Conservation (phyloP, 2,329 filamentous ascomycete species). For the Alternaria rosae region DNA sequence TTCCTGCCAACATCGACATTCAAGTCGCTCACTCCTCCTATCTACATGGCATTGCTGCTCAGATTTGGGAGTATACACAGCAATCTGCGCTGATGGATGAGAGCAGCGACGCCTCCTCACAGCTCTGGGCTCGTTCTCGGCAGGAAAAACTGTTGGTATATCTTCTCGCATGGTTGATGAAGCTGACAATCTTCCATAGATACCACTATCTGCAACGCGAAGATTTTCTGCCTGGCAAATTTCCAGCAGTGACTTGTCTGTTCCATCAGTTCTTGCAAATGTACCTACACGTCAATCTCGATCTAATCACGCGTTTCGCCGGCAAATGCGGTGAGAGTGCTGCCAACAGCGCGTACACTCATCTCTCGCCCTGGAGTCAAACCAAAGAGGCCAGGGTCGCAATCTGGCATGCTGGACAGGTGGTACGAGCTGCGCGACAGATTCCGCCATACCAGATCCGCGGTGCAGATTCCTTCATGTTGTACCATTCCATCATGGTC, state of each 20-base stretch:
- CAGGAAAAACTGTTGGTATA: slow-evolving; percentile 23
- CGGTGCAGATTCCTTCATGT: slow-evolving; percentile 26
- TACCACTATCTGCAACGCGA: not conserved
- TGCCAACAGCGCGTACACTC: slow-evolving; percentile 52
- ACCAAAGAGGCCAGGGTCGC: slow-evolving; percentile 28
- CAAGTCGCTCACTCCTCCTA: slow-evolving; percentile 19
- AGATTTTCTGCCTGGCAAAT: slow-evolving; percentile 7
- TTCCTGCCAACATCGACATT: slow-evolving; percentile 61
- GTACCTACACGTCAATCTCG: slow-evolving; percentile 68
- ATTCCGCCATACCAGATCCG: slow-evolving; percentile 28
- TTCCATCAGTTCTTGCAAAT: slow-evolving; percentile 63
- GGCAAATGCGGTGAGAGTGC: slow-evolving; percentile 71
- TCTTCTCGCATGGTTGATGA: slow-evolving; percentile 47
- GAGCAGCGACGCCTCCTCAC: slow-evolving; percentile 23
- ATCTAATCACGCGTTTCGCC: slow-evolving; percentile 70
- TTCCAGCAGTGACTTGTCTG: slow-evolving; percentile 21
- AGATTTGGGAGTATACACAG: slow-evolving; percentile 28
- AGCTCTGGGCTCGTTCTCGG: slow-evolving; percentile 27
- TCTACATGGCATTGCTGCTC: slow-evolving; percentile 27
- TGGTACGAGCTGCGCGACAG: slow-evolving; percentile 19
- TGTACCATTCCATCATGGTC: slow-evolving; percentile 32
- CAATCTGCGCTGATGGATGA: slow-evolving; percentile 22
- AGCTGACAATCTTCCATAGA: not conserved
- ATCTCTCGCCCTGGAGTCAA: slow-evolving; percentile 54
- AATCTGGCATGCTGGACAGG: slow-evolving; percentile 26